phyloP scores from a whole-genome alignment of 78 protist species.

The Speleostelium caveatum region DNA sequence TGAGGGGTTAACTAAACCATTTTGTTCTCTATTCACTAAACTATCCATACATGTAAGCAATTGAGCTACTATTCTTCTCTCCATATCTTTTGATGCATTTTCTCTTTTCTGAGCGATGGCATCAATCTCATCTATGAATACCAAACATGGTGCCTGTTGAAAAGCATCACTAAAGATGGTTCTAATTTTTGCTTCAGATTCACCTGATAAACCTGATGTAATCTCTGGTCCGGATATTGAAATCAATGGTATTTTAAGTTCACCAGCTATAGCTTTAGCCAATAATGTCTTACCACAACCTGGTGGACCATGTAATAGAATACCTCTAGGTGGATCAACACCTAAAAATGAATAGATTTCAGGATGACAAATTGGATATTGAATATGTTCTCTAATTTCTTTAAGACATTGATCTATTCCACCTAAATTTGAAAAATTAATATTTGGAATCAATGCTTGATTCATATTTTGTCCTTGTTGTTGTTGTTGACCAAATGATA shows the following conservation, averaged over 20 bases:
- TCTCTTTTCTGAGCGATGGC: slow-evolving; percentile 98
- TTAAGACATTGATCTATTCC: slow-evolving; percentile 86
- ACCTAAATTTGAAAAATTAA: slow-evolving; percentile 85
- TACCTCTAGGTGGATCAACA: slow-evolving; percentile 93
- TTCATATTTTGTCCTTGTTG: neutral
- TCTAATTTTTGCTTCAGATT: slow-evolving; percentile 94
- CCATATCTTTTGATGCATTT: slow-evolving; percentile 97
- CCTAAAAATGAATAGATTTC: slow-evolving; percentile 91
- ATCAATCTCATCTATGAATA: slow-evolving; percentile 99
- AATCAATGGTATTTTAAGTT: slow-evolving; percentile 47
- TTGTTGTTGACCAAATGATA: neutral
- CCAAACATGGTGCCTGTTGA: slow-evolving; percentile 92
- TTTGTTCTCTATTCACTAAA: neutral
- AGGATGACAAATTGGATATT: slow-evolving; percentile 93
- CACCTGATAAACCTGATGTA: slow-evolving; percentile 97
- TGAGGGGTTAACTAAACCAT: neutral
- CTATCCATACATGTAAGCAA: slow-evolving; percentile 97
- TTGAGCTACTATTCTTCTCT: slow-evolving; percentile 98
- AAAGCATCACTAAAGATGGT: slow-evolving; percentile 78
- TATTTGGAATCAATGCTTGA: slow-evolving; percentile 53
- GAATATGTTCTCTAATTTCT: slow-evolving; percentile 91
- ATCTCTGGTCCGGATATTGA: slow-evolving; percentile 95
- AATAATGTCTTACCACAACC: slow-evolving; percentile 97
- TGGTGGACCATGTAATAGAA: slow-evolving; percentile 97
- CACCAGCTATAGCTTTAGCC: slow-evolving; percentile 96